These are phyloP conservation scores for Starmerella floricola DNA, from an alignment of 805 yeast genomes.

Conservation along the genomic window DNA sequence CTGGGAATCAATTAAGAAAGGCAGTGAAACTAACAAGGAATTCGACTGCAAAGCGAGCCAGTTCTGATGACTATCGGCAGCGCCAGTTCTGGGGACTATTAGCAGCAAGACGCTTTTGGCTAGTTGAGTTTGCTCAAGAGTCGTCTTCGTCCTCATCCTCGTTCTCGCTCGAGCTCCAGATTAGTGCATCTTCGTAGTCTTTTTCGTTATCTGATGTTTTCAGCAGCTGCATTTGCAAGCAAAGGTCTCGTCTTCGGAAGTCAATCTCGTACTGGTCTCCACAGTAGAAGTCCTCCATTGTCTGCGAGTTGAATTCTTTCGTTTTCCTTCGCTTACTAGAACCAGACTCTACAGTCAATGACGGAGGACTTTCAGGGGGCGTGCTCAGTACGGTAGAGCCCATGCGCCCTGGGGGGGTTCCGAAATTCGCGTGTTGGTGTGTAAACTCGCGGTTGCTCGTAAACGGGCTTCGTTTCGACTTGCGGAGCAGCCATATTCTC, in stretches of 20 bases:
- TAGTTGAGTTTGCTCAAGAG: background rate
- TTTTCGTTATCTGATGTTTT: background rate
- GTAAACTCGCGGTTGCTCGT: too few species aligned
- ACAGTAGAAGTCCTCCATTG: background rate
- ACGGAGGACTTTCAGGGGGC: background rate
- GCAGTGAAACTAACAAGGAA: too few species aligned
- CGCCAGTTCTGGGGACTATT: too few species aligned
- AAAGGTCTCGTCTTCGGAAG: constrained; percentile 4
- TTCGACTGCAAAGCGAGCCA: too few species aligned
- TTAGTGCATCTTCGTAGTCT: constrained; percentile 11
- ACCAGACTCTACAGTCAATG: background rate
- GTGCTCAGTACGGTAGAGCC: background rate
- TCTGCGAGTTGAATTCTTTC: background rate
- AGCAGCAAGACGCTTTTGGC: too few species aligned
- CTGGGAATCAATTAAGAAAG: too few species aligned
- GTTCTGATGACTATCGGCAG: too few species aligned
- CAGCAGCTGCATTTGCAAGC: constrained; percentile 10
- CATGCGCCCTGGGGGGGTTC: background rate
- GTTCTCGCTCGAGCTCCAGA: constrained; percentile 15
- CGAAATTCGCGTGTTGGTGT: background rate
- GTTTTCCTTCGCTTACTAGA: constrained; percentile 7
- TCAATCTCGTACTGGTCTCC: constrained; percentile 3
- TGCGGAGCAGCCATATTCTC: background rate
- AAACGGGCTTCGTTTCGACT: constrained; percentile 3
- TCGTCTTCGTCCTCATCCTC: constrained; percentile 3